Evolutionary conservation across 31 red algal genomes (phyloP), one percentile per base, ranked within the genome.

Genomic region (Odonthalia washingtoniensis): DNA sequence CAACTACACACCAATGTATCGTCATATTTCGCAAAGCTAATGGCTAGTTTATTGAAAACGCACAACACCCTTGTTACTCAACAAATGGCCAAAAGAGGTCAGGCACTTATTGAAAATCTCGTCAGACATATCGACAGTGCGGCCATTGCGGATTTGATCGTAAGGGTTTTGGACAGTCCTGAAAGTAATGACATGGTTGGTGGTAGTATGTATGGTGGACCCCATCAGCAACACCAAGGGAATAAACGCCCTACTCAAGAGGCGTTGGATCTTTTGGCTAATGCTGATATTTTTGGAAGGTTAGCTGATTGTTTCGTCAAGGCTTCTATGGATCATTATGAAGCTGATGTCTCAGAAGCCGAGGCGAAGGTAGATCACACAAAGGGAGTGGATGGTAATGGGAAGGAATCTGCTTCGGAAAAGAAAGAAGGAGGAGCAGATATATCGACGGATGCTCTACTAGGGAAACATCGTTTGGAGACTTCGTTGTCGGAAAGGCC

Each of bases 101-200:
- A 69, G 24, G 46, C 38, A 74, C 73, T 94, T 61, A 46, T 89
- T 34, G n/a, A 67, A 17, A 66, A 63, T 40, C 73, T 94, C 46
- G 53, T 91, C 28, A 86, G 62, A 39, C 92, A 94, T 75, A 85
- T 94, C 34, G 40, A 88, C 27, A 65, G 75, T 40, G 79, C 46
- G 17, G 65, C 92, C 37, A 86, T 94, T 40, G 87, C 86, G 27
- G 92, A 94, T 27, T 43, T 94, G 6, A 63, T 94, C 6, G 92
- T 94, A 40, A 68, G 80, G 21, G 65, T 94, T 28, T 74, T 94
- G 1, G 86, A 94, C 39, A 86, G 67, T 4, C 24, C 44, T 3
- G 74, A 89, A 1, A 40, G n/a, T 2, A 41, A 69, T 38, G 18
- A 69, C 31, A 1, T 26, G 0, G n/a, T n/a, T n/a, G n/a, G n/a